A percentile compares a stretch with the other conserved stretches of the same genome.
Evolutionary conservation across 1,284 basidiomycete species (phyloP).

Genomic region (Rhodotorula sp.): DNA sequence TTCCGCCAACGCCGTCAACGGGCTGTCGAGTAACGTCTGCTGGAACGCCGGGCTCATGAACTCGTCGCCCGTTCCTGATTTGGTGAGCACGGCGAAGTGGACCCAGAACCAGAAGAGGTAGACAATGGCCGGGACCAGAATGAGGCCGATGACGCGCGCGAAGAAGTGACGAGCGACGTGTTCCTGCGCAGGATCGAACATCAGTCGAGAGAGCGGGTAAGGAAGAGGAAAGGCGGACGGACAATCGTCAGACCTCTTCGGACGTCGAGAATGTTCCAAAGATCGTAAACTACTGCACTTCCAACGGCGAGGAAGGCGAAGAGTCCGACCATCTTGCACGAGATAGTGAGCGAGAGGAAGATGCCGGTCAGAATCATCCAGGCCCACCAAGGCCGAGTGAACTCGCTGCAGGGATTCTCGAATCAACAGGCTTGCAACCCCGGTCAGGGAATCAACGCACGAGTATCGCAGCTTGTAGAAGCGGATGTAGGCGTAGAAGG

Average conservation of each 20-base stretch:
- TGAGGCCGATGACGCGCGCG: constrained; percentile 82
- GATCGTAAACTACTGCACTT: constrained; percentile 82
- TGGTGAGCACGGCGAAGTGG: constrained; percentile 86
- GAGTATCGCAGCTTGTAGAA: constrained; percentile 93
- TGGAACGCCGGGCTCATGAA: constrained; percentile 99
- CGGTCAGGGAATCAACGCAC: constrained; percentile 53
- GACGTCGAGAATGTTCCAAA: constrained; percentile 92
- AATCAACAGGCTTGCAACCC: background rate
- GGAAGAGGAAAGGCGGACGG: constrained; percentile 43
- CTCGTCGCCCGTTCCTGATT: constrained; percentile 85
- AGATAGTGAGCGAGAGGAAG: constrained; percentile 92
- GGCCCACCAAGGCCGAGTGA: constrained; percentile 84
- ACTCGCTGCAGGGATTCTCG: constrained; percentile 59
- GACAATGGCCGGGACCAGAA: constrained; percentile 78
- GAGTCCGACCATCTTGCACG: constrained; percentile 97
- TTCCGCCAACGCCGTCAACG: constrained; percentile 82
- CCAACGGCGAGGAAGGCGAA: constrained; percentile 89
- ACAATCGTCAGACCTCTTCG: constrained; percentile 81
- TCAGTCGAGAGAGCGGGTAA: background rate
- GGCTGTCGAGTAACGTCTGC: constrained; percentile 89
- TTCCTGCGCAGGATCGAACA: constrained; percentile 57
- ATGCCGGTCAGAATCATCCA: constrained; percentile 90
- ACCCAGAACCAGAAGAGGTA: constrained; percentile 97
- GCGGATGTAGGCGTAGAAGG: constrained; percentile 90
- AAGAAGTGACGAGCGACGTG: constrained; percentile 85